Evolutionary conservation across 2,329 filamentous ascomycete species (phyloP).

Genomic region (Teratosphaeria epicoccoides): DNA sequence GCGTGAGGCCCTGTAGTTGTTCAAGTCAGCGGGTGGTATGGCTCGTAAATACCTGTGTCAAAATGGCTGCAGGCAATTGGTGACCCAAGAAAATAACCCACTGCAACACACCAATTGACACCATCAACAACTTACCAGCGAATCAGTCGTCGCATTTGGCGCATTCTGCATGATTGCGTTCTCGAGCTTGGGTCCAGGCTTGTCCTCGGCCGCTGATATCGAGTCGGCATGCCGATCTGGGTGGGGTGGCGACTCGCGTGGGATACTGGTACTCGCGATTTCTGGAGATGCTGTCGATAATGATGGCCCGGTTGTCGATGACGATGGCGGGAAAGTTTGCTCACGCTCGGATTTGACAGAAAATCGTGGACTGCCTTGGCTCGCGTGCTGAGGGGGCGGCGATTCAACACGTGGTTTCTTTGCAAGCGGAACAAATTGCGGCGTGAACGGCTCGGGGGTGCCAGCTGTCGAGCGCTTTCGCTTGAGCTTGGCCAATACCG

Average conservation of each 20-base stretch:
- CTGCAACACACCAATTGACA: too few species aligned
- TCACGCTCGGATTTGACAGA: constrained; percentile 3
- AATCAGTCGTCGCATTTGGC: background rate
- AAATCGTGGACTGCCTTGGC: constrained; percentile 3
- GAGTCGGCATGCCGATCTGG: background rate
- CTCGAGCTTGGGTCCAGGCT: constrained; percentile 4
- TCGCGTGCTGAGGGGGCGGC: constrained; percentile 15
- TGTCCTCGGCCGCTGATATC: constrained; percentile 3
- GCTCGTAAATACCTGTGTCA: too few species aligned
- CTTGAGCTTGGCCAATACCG: constrained; percentile 44
- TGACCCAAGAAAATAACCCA: too few species aligned
- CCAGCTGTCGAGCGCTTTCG: constrained; percentile 44
- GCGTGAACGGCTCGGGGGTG: constrained; percentile 31
- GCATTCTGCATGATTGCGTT: background rate
- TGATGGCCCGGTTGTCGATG: background rate
- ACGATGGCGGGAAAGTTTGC: background rate
- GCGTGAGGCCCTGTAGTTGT: constrained; percentile 28
- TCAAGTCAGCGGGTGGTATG: background rate
- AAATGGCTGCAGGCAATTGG: too few species aligned
- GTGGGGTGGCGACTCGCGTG: background rate
- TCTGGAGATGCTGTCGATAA: background rate
- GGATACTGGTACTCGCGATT: background rate
- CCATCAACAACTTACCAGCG: background rate
- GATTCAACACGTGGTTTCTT: constrained; percentile 20
- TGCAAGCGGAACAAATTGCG: constrained; percentile 7